Percentiles rank a stretch among this genome's conserved stretches.
phyloP scores from a whole-genome alignment of 495 filamentous ascomycete genomes.

The Penicillium pancosmium region DNA sequence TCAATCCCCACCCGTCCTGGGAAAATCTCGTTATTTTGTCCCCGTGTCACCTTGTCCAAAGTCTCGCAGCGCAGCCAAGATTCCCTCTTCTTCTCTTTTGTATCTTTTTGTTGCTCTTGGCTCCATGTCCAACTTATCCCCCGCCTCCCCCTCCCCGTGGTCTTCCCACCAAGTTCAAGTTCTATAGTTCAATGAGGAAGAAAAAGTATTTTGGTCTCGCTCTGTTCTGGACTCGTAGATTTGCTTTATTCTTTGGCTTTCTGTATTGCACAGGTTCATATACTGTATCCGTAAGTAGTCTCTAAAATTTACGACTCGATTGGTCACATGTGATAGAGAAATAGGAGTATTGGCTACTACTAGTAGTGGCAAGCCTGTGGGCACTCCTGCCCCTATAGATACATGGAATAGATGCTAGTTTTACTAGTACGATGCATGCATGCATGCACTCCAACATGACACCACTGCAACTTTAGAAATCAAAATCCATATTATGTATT shows the following conservation, averaged over 20 bases:
- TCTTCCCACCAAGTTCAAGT: conserved; percentile 26
- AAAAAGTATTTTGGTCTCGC: conserved; percentile 36
- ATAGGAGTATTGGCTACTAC: background rate
- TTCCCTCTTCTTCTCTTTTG: conserved; percentile 40
- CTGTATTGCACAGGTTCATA: background rate
- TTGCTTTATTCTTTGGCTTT: background rate
- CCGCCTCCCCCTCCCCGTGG: conserved; percentile 32
- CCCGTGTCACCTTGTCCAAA: conserved; percentile 45
- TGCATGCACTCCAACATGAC: too few species aligned
- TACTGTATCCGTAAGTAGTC: background rate
- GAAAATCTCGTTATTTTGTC: conserved; percentile 16
- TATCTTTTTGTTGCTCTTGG: conserved; percentile 33
- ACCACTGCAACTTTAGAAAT: background rate
- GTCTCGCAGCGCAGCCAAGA: conserved; percentile 47
- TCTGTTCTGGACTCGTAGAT: conserved; percentile 1
- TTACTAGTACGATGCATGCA: background rate
- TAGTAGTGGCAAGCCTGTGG: background rate
- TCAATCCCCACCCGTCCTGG: conserved; percentile 10
- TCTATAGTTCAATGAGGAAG: conserved; percentile 43
- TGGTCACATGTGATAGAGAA: background rate
- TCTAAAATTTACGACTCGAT: background rate
- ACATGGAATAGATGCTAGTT: background rate
- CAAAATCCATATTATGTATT: background rate
- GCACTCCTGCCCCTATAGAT: too few species aligned
- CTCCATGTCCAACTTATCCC: conserved; percentile 28